Evolutionary conservation across 2,329 filamentous ascomycete genomes (phyloP).

Genomic region (Blumeriella jaapii): DNA sequence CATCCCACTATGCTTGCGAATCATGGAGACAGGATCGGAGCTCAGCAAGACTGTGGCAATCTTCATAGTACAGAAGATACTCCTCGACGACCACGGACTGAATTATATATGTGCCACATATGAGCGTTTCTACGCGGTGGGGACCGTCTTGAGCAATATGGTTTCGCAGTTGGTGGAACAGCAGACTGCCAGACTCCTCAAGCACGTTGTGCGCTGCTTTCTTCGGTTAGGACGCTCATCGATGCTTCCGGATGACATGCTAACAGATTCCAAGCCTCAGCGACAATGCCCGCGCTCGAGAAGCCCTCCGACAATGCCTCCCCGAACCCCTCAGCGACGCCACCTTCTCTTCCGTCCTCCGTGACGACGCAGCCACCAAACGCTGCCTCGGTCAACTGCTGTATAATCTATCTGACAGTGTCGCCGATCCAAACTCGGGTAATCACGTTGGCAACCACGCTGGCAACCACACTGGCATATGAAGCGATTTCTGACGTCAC

Average conservation of each 20-base stretch:
- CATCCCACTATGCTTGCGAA: conserved; percentile 90
- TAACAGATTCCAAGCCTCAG: conserved; percentile 51
- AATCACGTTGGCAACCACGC: too few species aligned
- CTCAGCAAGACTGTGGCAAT: conserved; percentile 98
- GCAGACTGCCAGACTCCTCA: conserved; percentile 87
- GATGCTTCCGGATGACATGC: background rate
- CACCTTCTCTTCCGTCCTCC: conserved; percentile 90
- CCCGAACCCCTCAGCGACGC: conserved; percentile 97
- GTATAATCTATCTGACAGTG: conserved; percentile 89
- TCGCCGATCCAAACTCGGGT: conserved; percentile 37
- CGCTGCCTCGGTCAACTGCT: conserved; percentile 93
- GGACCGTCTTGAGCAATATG: conserved; percentile 97
- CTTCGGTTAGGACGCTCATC: conserved; percentile 53
- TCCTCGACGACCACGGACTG: conserved; percentile 90
- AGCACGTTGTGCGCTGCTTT: conserved; percentile 97
- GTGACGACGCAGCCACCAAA: conserved; percentile 95
- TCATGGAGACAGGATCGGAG: conserved; percentile 98
- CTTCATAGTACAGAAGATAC: conserved; percentile 98
- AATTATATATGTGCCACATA: conserved; percentile 99
- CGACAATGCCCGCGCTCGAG: conserved; percentile 89
- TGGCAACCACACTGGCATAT: too few species aligned
- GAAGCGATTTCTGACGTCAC: too few species aligned
- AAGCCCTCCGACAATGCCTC: conserved; percentile 89
- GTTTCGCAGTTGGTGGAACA: conserved; percentile 95
- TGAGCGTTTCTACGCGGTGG: conserved; percentile 95